A percentile compares a stretch with the other conserved stretches of the same genome.
Conservation (phyloP, 148 eudicot genomes). For the Drosera capensis region DNA sequence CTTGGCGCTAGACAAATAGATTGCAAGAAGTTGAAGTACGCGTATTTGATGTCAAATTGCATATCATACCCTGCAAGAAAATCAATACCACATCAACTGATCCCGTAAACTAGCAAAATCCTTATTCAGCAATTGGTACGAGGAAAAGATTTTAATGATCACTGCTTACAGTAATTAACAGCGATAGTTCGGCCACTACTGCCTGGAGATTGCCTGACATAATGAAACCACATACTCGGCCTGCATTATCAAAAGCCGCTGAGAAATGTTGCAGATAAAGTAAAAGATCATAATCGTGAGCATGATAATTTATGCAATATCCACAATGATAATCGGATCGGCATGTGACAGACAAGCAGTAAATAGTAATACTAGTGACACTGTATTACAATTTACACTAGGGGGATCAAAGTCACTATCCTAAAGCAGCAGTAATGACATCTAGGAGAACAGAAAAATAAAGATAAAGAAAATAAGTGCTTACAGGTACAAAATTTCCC, state of each 20-base stretch:
- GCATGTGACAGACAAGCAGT: no score
- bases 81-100: background rate
- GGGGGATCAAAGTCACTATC: background rate
- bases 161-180: slow-evolving; percentile 66
- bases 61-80: slow-evolving; percentile 90
- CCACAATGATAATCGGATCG: background rate
- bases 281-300: background rate
- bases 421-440: no score
- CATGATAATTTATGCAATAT: background rate
- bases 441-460: background rate
- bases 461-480: slow-evolving; percentile 11
- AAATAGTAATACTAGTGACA: no score
- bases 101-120: background rate
- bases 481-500: slow-evolving; percentile 89
- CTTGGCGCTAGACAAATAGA: slow-evolving; percentile 33
- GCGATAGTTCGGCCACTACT: slow-evolving; percentile 47
- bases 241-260: no score
- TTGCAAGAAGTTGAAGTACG: slow-evolving; percentile 91
- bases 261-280: background rate
- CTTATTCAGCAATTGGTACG: background rate
- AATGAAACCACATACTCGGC: slow-evolving; percentile 99
- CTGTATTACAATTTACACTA: no score
- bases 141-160: background rate
- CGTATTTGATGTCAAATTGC: slow-evolving; percentile 86
- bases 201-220: slow-evolving; percentile 66